phyloP scores from a whole-genome alignment of 164 flowering plant genomes.

The Vitis labrusca region DNA sequence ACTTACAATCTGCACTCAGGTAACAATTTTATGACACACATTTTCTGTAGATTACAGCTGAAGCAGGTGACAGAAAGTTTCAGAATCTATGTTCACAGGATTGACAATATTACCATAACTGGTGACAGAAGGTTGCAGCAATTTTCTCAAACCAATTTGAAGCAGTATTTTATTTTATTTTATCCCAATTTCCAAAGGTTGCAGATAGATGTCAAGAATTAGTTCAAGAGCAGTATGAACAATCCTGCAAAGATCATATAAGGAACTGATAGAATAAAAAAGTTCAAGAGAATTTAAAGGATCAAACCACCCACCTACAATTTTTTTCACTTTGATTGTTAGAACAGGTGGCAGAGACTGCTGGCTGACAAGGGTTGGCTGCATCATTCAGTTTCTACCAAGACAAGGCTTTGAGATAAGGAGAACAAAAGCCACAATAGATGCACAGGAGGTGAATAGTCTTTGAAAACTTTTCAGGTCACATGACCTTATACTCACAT shows the following conservation, averaged over 20 bases:
- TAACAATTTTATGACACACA: not conserved
- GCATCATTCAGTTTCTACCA: slow-evolving; percentile 77
- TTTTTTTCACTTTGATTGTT: slow-evolving; percentile 27
- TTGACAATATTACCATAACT: not conserved
- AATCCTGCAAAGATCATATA: not conserved
- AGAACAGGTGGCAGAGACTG: slow-evolving; percentile 36
- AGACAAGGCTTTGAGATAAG: slow-evolving; percentile 34
- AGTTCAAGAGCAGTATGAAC: not conserved
- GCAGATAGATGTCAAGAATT: not conserved
- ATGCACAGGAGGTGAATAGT: slow-evolving; percentile 9
- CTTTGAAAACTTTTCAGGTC: slow-evolving; percentile 17
- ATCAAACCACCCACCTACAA: slow-evolving; percentile 38
- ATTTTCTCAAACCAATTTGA: not conserved
- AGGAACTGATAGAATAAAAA: not conserved
- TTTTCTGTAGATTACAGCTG: not conserved
- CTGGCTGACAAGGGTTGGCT: slow-evolving; percentile 27
- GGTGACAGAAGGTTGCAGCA: not conserved
- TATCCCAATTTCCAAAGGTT: not conserved
- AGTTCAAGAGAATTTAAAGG: not conserved
- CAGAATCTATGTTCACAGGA: not conserved
- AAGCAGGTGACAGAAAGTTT: not conserved
- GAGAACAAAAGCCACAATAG: slow-evolving; percentile 19
- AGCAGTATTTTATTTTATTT: not conserved
- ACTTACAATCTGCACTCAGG: too few species aligned
- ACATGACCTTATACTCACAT: slow-evolving; percentile 69